Percentiles rank a stretch among this genome's conserved stretches.
These are phyloP conservation scores for Starmerella kuoi DNA, from an alignment of 805 yeast genomes.

Conservation along the genomic window DNA sequence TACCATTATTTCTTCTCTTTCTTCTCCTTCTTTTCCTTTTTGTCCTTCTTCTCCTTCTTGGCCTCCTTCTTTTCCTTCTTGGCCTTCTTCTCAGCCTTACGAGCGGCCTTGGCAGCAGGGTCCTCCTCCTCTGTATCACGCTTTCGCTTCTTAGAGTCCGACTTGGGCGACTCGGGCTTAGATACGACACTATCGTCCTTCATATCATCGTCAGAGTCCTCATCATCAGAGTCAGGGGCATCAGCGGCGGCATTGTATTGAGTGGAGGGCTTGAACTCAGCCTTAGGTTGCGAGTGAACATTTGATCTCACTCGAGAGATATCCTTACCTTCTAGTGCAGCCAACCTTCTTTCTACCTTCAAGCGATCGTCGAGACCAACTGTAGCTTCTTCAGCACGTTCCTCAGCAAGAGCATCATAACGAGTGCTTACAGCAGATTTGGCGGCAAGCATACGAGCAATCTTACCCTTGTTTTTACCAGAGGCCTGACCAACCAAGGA, in stretches of 20 bases:
- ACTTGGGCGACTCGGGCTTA: constrained; percentile 8
- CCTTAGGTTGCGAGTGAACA: constrained; percentile 65
- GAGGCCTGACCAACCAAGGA: constrained; percentile 96
- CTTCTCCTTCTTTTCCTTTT: constrained; percentile 19
- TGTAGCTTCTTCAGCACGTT: constrained; percentile 90
- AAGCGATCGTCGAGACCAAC: constrained; percentile 83
- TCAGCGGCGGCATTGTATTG: constrained; percentile 96
- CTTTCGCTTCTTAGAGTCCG: constrained; percentile 21
- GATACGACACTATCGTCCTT: constrained; percentile 20
- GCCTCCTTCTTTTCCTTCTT: constrained; percentile 19
- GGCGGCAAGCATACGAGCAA: constrained; percentile 96
- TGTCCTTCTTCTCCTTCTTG: constrained; percentile 20
- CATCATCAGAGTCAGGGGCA: constrained; percentile 43
- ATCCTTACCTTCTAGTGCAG: constrained; percentile 94
- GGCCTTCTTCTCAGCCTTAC: constrained; percentile 20
- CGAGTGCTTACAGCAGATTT: constrained; percentile 95
- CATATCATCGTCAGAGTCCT: constrained; percentile 25
- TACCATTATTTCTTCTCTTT: constrained; percentile 5
- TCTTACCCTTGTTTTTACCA: constrained; percentile 96
- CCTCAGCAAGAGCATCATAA: constrained; percentile 94
- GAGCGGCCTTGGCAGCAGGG: constrained; percentile 16
- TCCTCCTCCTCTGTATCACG: constrained; percentile 17
- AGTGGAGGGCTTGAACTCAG: constrained; percentile 70
- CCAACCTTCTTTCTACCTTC: constrained; percentile 86
- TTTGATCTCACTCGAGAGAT: constrained; percentile 66